Evolutionary conservation across 306 rosid species (phyloP).

Genomic region (Dryas alaskensis): DNA sequence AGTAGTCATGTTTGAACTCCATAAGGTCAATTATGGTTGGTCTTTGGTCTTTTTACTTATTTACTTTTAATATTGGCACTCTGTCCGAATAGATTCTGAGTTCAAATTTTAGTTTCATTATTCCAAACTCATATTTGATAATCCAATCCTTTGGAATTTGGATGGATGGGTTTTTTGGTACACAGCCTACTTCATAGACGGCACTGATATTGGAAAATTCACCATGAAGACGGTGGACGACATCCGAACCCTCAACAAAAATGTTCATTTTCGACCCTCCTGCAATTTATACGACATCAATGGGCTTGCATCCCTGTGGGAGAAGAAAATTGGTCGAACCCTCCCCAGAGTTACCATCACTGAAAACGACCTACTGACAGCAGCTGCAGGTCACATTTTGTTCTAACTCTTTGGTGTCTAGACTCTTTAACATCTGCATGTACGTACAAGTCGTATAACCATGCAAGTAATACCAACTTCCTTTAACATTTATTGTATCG

Average conservation of each 20-base stretch:
- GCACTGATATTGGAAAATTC: constrained; percentile 59
- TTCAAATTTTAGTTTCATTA: too few relatives aligned
- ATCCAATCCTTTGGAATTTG: too few relatives aligned
- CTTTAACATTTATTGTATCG: neutral
- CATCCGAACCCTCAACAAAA: constrained; percentile 44
- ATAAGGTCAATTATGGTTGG: too few relatives aligned
- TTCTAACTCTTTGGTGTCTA: neutral
- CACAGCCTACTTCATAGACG: constrained; percentile 66
- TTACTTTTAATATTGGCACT: too few relatives aligned
- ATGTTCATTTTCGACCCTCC: constrained; percentile 61
- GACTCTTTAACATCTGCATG: too few relatives aligned
- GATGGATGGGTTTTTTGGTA: neutral
- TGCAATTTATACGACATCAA: constrained; percentile 44
- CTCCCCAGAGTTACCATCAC: constrained; percentile 57
- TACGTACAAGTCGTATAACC: too few relatives aligned
- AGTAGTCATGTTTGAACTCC: too few relatives aligned
- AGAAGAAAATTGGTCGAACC: constrained; percentile 48
- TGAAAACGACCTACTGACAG: constrained; percentile 45
- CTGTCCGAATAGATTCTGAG: too few relatives aligned
- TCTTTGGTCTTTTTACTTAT: too few relatives aligned
- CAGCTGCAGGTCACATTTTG: constrained; percentile 48
- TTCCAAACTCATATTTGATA: too few relatives aligned
- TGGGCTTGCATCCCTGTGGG: constrained; percentile 68
- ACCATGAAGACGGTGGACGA: constrained; percentile 53
- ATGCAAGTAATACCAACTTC: neutral